phyloP scores from a whole-genome alignment of 2,329 filamentous ascomycete genomes.

The Ophiostoma himal-ulmi region DNA sequence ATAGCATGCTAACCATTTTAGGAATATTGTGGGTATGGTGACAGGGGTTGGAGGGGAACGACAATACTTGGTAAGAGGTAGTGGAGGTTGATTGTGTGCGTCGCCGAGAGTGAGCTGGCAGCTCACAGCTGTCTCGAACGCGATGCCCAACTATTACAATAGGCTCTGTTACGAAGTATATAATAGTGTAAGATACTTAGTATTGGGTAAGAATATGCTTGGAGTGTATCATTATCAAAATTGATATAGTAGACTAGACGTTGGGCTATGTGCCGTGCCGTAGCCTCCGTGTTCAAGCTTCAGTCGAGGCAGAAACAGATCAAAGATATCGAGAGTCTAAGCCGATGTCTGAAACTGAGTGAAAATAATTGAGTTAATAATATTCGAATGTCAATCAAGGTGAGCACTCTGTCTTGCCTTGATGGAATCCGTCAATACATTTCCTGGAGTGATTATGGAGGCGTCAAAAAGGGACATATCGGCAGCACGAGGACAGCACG shows the following conservation, averaged over 20 bases:
- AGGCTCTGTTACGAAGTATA: too few relatives aligned
- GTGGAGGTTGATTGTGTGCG: background rate
- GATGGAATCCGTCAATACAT: background rate
- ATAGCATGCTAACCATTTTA: background rate
- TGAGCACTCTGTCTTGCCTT: background rate
- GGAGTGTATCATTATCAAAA: background rate
- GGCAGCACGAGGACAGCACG: constrained; percentile 5
- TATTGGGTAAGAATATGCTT: too few relatives aligned
- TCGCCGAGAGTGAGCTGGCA: background rate
- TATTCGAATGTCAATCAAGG: background rate
- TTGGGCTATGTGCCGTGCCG: constrained; percentile 6
- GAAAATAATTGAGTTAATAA: too few relatives aligned
- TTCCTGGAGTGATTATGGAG: too few relatives aligned
- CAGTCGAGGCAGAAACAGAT: background rate
- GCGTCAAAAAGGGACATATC: background rate
- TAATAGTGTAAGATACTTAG: too few relatives aligned
- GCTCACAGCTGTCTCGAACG: background rate
- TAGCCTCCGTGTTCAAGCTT: constrained; percentile 7
- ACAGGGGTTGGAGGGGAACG: background rate
- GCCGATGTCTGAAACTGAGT: too few relatives aligned
- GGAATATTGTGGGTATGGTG: background rate
- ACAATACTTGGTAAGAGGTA: background rate
- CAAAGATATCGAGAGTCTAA: background rate
- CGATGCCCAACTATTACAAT: too few relatives aligned
- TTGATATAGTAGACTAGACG: background rate